Evolutionary conservation across 2,329 filamentous ascomycete species (phyloP).

Genomic region (Cladorrhinum sp.): DNA sequence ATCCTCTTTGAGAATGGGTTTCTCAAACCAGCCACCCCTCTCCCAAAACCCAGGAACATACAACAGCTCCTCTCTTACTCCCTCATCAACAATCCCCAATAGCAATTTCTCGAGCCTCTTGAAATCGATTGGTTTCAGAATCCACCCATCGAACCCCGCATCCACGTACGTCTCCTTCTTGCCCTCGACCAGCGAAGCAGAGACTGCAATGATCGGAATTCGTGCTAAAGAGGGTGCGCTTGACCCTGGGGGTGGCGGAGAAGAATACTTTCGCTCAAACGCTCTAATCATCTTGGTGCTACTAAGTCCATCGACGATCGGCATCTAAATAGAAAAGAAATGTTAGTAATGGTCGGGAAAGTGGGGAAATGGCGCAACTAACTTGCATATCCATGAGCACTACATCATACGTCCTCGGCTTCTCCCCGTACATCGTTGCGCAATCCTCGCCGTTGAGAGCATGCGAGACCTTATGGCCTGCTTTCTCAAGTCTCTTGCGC

Average conservation of each 20-base stretch:
- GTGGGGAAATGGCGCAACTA: slow-evolving; percentile 32
- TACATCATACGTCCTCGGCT: slow-evolving; percentile 65
- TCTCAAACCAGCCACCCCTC: slow-evolving; percentile 75
- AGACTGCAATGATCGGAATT: slow-evolving; percentile 82
- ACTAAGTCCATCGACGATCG: slow-evolving; percentile 79
- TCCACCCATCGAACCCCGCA: slow-evolving; percentile 86
- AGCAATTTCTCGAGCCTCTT: slow-evolving; percentile 68
- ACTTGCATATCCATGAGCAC: slow-evolving; percentile 94
- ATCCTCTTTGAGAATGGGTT: slow-evolving; percentile 40
- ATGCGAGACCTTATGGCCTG: slow-evolving; percentile 67
- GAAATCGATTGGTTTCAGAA: slow-evolving; percentile 84
- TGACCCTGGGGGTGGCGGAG: slow-evolving; percentile 35
- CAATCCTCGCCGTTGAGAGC: slow-evolving; percentile 86
- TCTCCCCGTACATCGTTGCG: slow-evolving; percentile 65
- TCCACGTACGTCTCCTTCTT: slow-evolving; percentile 68
- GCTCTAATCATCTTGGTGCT: slow-evolving; percentile 82
- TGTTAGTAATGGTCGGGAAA: background rate
- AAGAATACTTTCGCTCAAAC: slow-evolving; percentile 54
- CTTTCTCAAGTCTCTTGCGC: slow-evolving; percentile 73
- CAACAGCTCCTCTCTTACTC: slow-evolving; percentile 57
- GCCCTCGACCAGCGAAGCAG: slow-evolving; percentile 73
- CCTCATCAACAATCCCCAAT: slow-evolving; percentile 62
- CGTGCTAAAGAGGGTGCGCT: slow-evolving; percentile 60
- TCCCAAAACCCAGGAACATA: slow-evolving; percentile 78
- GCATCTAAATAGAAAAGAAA: slow-evolving; percentile 61